These are phyloP conservation scores for Fragilaria radians DNA, from an alignment of 108 stramenopile species.

Conservation along the genomic window DNA sequence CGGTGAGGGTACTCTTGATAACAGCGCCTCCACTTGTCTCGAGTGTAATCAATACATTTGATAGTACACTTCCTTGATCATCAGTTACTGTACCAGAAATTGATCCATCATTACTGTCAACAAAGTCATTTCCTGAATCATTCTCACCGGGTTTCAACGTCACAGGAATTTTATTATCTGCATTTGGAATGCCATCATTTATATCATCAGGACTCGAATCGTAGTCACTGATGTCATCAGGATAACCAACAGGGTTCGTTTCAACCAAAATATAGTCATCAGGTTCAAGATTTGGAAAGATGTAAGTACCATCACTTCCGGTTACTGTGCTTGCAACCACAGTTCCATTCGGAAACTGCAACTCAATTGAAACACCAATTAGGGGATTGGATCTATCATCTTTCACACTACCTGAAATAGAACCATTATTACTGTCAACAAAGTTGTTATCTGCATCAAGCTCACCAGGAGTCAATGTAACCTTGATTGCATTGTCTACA, in stretches of 20 bases:
- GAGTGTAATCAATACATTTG: background rate
- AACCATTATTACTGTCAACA: background rate
- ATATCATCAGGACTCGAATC: background rate
- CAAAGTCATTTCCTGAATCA: background rate
- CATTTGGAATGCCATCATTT: background rate
- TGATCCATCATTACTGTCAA: background rate
- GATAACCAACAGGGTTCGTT: background rate
- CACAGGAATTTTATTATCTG: background rate
- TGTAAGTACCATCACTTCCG: background rate
- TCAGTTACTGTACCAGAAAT: background rate
- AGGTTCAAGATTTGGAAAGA: background rate
- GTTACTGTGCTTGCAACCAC: background rate
- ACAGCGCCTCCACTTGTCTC: background rate
- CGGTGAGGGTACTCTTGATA: background rate
- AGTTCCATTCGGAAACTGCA: background rate
- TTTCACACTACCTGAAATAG: background rate
- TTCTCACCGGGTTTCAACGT: background rate
- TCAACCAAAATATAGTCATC: background rate
- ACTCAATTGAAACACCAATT: background rate
- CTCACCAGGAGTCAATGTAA: background rate
- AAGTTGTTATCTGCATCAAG: background rate
- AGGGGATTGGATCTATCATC: background rate
- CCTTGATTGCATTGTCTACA: background rate
- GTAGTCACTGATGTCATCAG: background rate
- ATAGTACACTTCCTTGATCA: background rate